Conservation (phyloP, 176 grass and related monocot genomes). For the Oryza punctata region DNA sequence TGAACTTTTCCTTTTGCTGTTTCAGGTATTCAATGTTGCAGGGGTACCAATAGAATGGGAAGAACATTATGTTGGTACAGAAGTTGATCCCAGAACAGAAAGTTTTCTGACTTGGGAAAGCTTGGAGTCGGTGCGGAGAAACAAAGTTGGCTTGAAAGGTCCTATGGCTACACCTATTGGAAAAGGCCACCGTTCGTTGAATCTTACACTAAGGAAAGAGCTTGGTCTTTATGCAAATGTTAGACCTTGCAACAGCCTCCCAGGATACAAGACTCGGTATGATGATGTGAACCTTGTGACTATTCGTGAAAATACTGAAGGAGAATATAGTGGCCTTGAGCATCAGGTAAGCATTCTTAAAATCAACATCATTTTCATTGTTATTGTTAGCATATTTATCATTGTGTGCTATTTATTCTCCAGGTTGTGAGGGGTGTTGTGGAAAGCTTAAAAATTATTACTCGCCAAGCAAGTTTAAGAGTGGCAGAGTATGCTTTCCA, state of each 20-base stretch:
- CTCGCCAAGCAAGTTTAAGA: constrained; percentile 92
- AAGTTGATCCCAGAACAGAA: constrained; percentile 93
- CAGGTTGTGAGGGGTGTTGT: constrained; percentile 98
- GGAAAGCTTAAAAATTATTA: constrained; percentile 99
- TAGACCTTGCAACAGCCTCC: constrained; percentile 91
- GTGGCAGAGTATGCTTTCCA: constrained; percentile 99
- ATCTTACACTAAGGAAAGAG: constrained; percentile 95
- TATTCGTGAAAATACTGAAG: constrained; percentile 98
- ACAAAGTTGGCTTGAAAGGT: constrained; percentile 94
- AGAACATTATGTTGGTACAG: constrained; percentile 85
- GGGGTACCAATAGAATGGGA: constrained; percentile 92
- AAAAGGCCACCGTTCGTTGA: constrained; percentile 95
- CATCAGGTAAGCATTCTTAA: constrained; percentile 68
- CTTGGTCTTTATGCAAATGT: constrained; percentile 94
- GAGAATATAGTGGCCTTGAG: constrained; percentile 98
- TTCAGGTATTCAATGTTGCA: constrained; percentile 88
- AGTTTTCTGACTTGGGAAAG: constrained; percentile 98
- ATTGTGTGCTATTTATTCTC: constrained; percentile 14
- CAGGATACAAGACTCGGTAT: constrained; percentile 92
- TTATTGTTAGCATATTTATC: constrained; percentile 26
- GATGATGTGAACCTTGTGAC: constrained; percentile 96
- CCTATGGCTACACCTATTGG: constrained; percentile 99
- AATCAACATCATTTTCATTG: constrained; percentile 5
- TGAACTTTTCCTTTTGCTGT: constrained; percentile 18
- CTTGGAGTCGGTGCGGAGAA: constrained; percentile 83